phyloP scores from a whole-genome alignment of 1,284 basidiomycete genomes.

The Inonotus hispidus region DNA sequence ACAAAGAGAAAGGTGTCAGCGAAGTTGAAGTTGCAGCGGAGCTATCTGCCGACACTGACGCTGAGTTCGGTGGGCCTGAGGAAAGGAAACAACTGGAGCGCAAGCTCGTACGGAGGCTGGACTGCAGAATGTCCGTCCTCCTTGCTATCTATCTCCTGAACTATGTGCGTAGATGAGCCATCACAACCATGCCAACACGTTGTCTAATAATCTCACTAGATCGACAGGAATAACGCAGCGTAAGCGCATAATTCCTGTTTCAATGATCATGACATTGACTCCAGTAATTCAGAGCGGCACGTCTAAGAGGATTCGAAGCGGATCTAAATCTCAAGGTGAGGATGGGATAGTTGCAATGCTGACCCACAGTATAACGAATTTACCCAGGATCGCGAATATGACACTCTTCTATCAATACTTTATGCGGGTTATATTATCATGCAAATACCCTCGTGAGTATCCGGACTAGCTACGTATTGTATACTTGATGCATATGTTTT shows the following conservation, averaged over 20 bases:
- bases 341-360: background rate
- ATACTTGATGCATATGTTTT: background rate
- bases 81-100: constrained; percentile 37
- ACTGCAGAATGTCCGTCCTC: constrained; percentile 47
- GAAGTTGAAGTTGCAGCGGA: constrained; percentile 12
- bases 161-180: constrained; percentile 32
- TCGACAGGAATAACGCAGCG: constrained; percentile 66
- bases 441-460: constrained; percentile 48
- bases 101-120: constrained; percentile 43
- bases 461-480: constrained; percentile 9
- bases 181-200: background rate
- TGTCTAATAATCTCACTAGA: constrained; percentile 27
- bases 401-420: constrained; percentile 66
- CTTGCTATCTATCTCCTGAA: constrained; percentile 55
- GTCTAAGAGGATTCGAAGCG: constrained; percentile 62
- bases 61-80: constrained; percentile 43
- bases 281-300: constrained; percentile 45
- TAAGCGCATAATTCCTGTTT: constrained; percentile 26
- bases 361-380: background rate
- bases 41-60: constrained; percentile 26
- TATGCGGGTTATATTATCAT: constrained; percentile 33
- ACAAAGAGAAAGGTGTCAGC: background rate
- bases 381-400: constrained; percentile 52
- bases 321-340: constrained; percentile 49
- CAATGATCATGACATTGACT: background rate